Conservation (phyloP, 768 basidiomycete genomes). For the Mrakia frigida region DNA sequence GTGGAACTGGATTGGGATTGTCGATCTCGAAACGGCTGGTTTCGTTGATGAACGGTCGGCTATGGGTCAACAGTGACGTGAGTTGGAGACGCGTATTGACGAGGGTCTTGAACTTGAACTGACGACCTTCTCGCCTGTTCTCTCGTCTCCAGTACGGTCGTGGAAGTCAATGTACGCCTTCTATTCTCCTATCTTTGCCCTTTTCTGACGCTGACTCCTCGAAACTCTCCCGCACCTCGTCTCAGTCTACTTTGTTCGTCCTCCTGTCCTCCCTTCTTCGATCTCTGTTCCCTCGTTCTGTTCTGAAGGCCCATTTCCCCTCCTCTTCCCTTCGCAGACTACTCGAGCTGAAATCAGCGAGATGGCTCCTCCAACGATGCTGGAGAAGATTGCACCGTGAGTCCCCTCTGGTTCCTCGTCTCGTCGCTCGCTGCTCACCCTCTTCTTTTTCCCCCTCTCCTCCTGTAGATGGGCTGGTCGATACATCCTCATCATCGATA, state of each 20-base stretch:
- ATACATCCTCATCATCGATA: constrained; percentile 88
- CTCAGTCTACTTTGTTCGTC: constrained; percentile 44
- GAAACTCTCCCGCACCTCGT: constrained; percentile 33
- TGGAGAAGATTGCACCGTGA: constrained; percentile 48
- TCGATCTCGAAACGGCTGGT: constrained; percentile 98
- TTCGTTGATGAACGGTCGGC: constrained; percentile 93
- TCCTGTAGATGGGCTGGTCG: constrained; percentile 64
- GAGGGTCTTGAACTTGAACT: background rate
- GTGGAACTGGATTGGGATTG: constrained; percentile 90
- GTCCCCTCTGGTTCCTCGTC: background rate
- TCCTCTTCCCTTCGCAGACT: constrained; percentile 22
- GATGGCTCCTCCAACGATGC: constrained; percentile 37
- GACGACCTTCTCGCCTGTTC: background rate
- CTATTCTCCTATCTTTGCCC: too few relatives aligned
- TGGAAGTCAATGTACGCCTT: constrained; percentile 72
- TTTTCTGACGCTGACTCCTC: background rate
- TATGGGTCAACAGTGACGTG: constrained; percentile 91
- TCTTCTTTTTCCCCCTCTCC: background rate
- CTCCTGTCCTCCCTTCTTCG: constrained; percentile 58
- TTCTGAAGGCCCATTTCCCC: background rate
- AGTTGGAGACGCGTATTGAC: background rate
- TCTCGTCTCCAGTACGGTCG: constrained; percentile 56
- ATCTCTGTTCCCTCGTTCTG: background rate
- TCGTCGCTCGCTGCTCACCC: background rate
- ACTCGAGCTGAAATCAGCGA: constrained; percentile 39